These are phyloP conservation scores for Lasiosphaeris hirsuta DNA, from an alignment of 495 filamentous ascomycete genomes.

Conservation along the genomic window DNA sequence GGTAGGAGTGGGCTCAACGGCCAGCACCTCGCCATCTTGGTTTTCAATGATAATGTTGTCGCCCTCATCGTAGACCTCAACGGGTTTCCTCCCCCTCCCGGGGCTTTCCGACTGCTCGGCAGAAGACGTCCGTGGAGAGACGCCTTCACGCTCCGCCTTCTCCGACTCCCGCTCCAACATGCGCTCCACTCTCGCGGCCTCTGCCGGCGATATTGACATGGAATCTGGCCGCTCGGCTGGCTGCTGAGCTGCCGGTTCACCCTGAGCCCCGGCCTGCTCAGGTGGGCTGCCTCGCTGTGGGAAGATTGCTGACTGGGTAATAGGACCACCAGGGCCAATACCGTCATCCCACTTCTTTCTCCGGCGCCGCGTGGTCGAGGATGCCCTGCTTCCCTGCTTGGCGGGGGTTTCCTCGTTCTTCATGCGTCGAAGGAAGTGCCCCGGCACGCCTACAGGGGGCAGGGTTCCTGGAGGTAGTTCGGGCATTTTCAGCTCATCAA, in stretches of 20 bases:
- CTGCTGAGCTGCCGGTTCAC: slow-evolving; percentile 8
- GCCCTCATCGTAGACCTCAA: slow-evolving; percentile 81
- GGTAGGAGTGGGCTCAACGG: slow-evolving; percentile 25
- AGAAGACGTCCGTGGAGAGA: slow-evolving; percentile 9
- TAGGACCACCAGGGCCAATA: slow-evolving; percentile 79
- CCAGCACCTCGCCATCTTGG: slow-evolving; percentile 79
- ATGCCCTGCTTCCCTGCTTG: slow-evolving; percentile 50
- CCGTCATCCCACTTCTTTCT: slow-evolving; percentile 68
- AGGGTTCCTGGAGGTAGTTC: slow-evolving; percentile 75
- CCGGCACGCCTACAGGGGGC: slow-evolving; percentile 69
- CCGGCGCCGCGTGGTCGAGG: slow-evolving; percentile 58
- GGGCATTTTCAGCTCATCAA: slow-evolving; percentile 53
- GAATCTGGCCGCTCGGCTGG: slow-evolving; percentile 16
- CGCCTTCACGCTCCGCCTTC: slow-evolving; percentile 9
- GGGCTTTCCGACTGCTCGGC: slow-evolving; percentile 23
- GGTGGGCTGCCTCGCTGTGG: slow-evolving; percentile 57
- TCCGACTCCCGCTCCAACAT: slow-evolving; percentile 14
- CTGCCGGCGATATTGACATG: slow-evolving; percentile 20
- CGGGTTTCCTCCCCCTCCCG: slow-evolving; percentile 34
- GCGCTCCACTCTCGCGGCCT: slow-evolving; percentile 4
- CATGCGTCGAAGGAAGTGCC: slow-evolving; percentile 77
- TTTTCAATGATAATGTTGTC: slow-evolving; percentile 81
- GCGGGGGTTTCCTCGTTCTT: slow-evolving; percentile 69
- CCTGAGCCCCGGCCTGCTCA: slow-evolving; percentile 29
- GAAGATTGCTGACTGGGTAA: slow-evolving; percentile 85